phyloP scores from a whole-genome alignment of 2,329 filamentous ascomycete species.

The Colletotrichum somersetense region DNA sequence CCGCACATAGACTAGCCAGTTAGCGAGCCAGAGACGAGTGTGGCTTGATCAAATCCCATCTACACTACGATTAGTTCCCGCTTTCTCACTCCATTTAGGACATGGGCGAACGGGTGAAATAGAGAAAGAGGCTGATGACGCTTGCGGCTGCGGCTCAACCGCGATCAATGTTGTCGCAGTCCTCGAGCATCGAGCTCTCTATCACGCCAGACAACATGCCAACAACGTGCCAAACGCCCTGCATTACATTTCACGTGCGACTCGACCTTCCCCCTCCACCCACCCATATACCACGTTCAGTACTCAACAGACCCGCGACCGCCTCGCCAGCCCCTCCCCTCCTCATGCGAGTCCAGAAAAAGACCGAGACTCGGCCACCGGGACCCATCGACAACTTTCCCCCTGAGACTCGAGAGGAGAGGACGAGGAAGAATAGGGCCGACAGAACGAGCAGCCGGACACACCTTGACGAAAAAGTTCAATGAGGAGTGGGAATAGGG shows the following conservation, averaged over 20 bases:
- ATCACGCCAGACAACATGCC: not conserved
- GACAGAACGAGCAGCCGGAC: not conserved
- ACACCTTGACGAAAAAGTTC: not conserved
- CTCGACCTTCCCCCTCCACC: not conserved
- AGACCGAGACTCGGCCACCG: constrained; percentile 37
- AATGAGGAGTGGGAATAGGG: constrained; percentile 36
- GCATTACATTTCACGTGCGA: no score
- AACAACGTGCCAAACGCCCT: not conserved
- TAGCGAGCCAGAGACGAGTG: not conserved
- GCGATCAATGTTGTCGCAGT: no score
- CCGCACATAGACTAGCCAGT: constrained; percentile 11
- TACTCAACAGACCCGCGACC: constrained; percentile 9
- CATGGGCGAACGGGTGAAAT: not conserved
- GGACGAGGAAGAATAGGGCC: constrained; percentile 8
- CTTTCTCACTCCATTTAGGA: not conserved
- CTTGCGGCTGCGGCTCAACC: not conserved
- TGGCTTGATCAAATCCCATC: constrained; percentile 18
- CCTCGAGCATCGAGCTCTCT: not conserved
- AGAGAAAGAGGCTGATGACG: not conserved
- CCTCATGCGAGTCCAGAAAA: not conserved
- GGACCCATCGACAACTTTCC: constrained; percentile 14
- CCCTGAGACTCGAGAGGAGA: not conserved
- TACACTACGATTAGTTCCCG: not conserved
- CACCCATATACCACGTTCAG: not conserved
- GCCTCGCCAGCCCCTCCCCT: constrained; percentile 6